Evolutionary conservation across 768 basidiomycete species (phyloP).

Genomic region (Sutorius australiensis): DNA sequence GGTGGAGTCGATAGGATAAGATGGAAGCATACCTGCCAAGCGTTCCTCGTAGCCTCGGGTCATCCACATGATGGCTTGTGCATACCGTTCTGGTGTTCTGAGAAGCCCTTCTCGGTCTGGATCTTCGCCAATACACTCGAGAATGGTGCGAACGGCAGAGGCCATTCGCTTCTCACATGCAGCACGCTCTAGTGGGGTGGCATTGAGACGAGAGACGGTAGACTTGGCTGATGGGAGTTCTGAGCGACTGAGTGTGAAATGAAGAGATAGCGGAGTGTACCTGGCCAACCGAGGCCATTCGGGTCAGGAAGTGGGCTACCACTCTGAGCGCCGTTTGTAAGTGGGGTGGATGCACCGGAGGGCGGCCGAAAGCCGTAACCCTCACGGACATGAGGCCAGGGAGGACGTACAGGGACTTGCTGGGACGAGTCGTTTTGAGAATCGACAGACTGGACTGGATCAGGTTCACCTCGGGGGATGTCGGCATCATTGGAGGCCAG

Average conservation of each 20-base stretch:
- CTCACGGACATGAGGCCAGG: constrained; percentile 49
- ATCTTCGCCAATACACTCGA: constrained; percentile 98
- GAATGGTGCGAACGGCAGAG: constrained; percentile 81
- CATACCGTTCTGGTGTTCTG: constrained; percentile 92
- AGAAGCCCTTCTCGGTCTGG: constrained; percentile 91
- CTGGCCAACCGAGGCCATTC: constrained; percentile 92
- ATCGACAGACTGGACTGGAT: neutral
- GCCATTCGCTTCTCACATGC: constrained; percentile 75
- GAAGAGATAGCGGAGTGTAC: constrained; percentile 37
- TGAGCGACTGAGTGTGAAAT: constrained; percentile 11
- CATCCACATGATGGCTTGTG: constrained; percentile 98
- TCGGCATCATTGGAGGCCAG: constrained; percentile 7
- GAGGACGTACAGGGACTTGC: constrained; percentile 15
- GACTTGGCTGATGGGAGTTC: constrained; percentile 65
- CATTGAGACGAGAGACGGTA: constrained; percentile 78
- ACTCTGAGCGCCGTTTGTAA: constrained; percentile 28
- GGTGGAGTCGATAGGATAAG: constrained; percentile 10
- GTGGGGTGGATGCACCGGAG: constrained; percentile 67
- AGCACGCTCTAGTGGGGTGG: constrained; percentile 67
- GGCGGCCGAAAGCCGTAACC: constrained; percentile 78
- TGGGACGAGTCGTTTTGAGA: constrained; percentile 13
- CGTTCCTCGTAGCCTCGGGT: constrained; percentile 97
- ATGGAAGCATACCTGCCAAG: constrained; percentile 60
- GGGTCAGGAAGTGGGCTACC: constrained; percentile 42
- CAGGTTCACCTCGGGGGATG: constrained; percentile 5